Evolutionary conservation across 2,329 filamentous ascomycete genomes (phyloP).

Genomic region (Talaromyces verruculosus): DNA sequence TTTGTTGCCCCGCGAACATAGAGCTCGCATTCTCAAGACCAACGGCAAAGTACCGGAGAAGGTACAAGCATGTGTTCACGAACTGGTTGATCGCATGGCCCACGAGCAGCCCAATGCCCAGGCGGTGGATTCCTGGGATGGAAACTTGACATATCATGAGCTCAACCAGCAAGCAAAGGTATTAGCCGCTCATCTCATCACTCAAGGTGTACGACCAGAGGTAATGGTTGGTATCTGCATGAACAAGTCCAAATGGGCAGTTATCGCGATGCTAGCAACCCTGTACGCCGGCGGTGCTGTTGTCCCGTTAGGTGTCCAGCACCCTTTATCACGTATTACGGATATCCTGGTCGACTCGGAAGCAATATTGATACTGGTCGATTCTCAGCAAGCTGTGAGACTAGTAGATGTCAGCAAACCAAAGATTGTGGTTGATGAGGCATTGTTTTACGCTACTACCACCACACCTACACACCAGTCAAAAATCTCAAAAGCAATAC

Average conservation of each 20-base stretch:
- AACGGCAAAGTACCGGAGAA: neutral
- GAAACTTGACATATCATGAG: neutral
- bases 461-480: neutral
- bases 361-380: neutral
- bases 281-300: slow-evolving; percentile 10
- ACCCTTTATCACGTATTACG: neutral
- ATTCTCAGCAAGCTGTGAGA: neutral
- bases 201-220: slow-evolving; percentile 33
- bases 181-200: neutral
- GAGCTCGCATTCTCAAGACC: neutral
- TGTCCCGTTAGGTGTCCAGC: neutral
- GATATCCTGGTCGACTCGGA: neutral
- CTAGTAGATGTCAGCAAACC: neutral
- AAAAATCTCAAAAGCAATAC: neutral
- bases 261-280: slow-evolving; percentile 8
- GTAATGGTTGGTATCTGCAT: slow-evolving; percentile 26
- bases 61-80: neutral
- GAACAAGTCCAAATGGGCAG: slow-evolving; percentile 12
- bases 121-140: neutral
- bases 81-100: neutral
- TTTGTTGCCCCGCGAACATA: neutral
- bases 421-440: neutral
- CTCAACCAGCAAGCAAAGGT: neutral
- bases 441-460: neutral
- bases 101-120: neutral